These are phyloP conservation scores for Ogataea angusta DNA, from an alignment of 805 yeast genomes.

Conservation along the genomic window DNA sequence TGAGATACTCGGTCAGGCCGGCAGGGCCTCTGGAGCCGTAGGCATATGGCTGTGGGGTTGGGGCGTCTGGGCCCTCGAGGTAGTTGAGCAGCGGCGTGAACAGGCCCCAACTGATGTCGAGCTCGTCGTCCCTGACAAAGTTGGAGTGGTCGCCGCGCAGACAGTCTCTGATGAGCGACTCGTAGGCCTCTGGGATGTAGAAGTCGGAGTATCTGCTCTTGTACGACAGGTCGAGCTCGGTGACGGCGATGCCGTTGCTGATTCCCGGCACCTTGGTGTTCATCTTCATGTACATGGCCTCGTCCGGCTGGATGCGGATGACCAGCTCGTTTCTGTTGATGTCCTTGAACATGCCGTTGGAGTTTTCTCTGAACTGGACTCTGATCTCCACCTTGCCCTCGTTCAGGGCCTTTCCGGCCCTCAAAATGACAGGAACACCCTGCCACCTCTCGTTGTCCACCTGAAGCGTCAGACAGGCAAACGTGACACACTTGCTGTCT, in stretches of 20 bases:
- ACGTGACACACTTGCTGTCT: slow-evolving; percentile 85
- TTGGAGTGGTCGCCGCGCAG: slow-evolving; percentile 91
- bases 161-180: slow-evolving; percentile 89
- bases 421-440: slow-evolving; percentile 91
- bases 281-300: slow-evolving; percentile 89
- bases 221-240: slow-evolving; percentile 90
- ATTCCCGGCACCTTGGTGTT: slow-evolving; percentile 94
- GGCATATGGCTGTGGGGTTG: slow-evolving; percentile 66
- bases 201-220: slow-evolving; percentile 75
- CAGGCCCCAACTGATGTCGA: slow-evolving; percentile 87
- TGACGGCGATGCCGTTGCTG: slow-evolving; percentile 72
- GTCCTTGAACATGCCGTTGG: slow-evolving; percentile 74
- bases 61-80: slow-evolving; percentile 70
- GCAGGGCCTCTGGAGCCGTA: slow-evolving; percentile 93
- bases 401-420: slow-evolving; percentile 98
- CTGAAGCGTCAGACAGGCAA: slow-evolving; percentile 76
- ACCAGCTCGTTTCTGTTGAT: slow-evolving; percentile 92
- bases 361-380: slow-evolving; percentile 84
- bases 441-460: slow-evolving; percentile 96
- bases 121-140: slow-evolving; percentile 96
- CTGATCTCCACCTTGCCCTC: slow-evolving; percentile 94
- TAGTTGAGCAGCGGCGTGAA: slow-evolving; percentile 87
- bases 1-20: slow-evolving; percentile 57
- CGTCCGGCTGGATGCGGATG: slow-evolving; percentile 90
- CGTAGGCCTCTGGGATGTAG: slow-evolving; percentile 98